Conservation (phyloP, 805 yeast genomes). For the Barnettozyma salicaria region DNA sequence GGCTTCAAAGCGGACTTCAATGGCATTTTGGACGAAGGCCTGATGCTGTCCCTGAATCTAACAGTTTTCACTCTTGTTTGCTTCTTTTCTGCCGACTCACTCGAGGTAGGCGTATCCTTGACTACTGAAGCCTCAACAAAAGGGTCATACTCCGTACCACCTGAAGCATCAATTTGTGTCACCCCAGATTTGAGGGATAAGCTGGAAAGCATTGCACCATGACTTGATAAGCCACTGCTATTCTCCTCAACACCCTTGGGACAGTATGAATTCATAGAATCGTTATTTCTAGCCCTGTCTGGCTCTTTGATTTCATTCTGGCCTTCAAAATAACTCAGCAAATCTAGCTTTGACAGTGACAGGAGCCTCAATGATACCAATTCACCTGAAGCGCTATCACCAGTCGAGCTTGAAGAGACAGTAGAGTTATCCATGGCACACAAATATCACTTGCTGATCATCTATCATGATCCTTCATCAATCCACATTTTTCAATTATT, state of each 20-base stretch:
- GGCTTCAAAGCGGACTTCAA: background rate
- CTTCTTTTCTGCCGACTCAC: too few species aligned
- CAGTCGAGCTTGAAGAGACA: constrained; percentile 3
- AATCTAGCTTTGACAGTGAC: constrained; percentile 2
- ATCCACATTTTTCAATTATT: background rate
- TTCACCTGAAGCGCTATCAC: constrained; percentile 9
- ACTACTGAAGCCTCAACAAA: constrained; percentile 5
- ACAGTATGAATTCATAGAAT: too few species aligned
- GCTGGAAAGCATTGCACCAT: too few species aligned
- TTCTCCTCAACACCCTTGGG: background rate
- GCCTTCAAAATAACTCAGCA: constrained; percentile 2
- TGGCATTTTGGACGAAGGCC: constrained; percentile 2
- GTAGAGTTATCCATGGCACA: constrained; percentile 2
- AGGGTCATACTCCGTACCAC: constrained; percentile 2
- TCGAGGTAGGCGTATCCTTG: too few species aligned
- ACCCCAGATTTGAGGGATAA: background rate
- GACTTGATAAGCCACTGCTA: background rate
- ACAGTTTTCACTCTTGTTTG: too few species aligned
- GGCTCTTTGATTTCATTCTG: background rate
- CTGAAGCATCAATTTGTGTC: background rate
- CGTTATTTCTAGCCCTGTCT: too few species aligned
- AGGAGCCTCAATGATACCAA: constrained; percentile 9
- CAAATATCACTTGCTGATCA: background rate
- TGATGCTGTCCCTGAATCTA: constrained; percentile 8
- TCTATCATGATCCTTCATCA: background rate